Percentiles rank a stretch among this genome's conserved stretches.
These are phyloP conservation scores for Leccinum solheimii DNA, from an alignment of 1,284 basidiomycete genomes.

Conservation along the genomic window DNA sequence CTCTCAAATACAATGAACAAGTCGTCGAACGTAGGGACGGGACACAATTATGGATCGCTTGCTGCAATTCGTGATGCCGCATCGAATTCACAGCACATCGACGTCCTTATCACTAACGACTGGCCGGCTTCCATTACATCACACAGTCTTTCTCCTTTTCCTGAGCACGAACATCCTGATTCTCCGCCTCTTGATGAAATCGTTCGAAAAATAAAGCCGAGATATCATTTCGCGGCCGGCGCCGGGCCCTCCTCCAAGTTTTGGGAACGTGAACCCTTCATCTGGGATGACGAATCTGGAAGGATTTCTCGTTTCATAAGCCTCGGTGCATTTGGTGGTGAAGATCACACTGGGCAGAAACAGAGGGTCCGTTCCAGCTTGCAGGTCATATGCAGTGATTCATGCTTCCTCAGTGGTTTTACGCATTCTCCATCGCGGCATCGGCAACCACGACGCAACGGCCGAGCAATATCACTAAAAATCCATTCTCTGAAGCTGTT, in stretches of 20 bases:
- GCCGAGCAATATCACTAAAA: slow-evolving; percentile 70
- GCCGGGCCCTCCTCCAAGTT: slow-evolving; percentile 63
- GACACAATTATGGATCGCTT: slow-evolving; percentile 60
- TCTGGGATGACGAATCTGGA: slow-evolving; percentile 74
- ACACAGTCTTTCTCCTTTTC: slow-evolving; percentile 55
- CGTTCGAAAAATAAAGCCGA: slow-evolving; percentile 63
- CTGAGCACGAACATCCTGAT: slow-evolving; percentile 45
- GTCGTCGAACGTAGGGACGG: slow-evolving; percentile 36
- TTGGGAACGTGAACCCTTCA: slow-evolving; percentile 91
- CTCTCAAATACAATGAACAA: slow-evolving; percentile 64
- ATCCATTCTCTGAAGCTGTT: slow-evolving; percentile 61
- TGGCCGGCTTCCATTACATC: slow-evolving; percentile 75
- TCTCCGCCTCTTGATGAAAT: slow-evolving; percentile 69
- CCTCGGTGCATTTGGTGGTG: slow-evolving; percentile 82
- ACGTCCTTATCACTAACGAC: slow-evolving; percentile 80
- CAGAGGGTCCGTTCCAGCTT: slow-evolving; percentile 62
- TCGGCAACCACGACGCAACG: slow-evolving; percentile 39
- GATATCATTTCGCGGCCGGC: slow-evolving; percentile 76
- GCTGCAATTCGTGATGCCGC: slow-evolving; percentile 64
- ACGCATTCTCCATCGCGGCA: slow-evolving; percentile 68
- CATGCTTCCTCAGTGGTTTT: slow-evolving; percentile 62
- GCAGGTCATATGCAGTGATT: slow-evolving; percentile 1
- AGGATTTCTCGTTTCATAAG: slow-evolving; percentile 79
- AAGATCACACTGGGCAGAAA: slow-evolving; percentile 59
- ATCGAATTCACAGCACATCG: slow-evolving; percentile 65